These are phyloP conservation scores for Calonectria montana DNA, from an alignment of 2,329 filamentous ascomycete species.

Conservation along the genomic window DNA sequence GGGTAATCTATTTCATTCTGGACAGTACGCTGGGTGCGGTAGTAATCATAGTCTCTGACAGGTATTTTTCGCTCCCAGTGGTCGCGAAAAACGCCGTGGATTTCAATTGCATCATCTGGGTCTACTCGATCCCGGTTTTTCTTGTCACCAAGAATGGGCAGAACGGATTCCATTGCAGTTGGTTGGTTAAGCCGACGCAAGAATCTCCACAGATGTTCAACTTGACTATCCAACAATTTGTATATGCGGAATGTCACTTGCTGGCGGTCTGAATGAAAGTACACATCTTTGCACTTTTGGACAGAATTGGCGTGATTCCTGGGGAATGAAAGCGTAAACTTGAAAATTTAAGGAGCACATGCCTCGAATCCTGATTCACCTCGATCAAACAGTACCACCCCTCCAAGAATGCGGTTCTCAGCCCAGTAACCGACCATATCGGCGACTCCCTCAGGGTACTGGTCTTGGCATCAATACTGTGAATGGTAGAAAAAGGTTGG, in stretches of 20 bases:
- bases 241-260: slow-evolving; percentile 17
- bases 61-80: slow-evolving; percentile 8
- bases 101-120: not conserved
- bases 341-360: not conserved
- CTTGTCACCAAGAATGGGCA: not conserved
- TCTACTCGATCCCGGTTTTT: not conserved
- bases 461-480: not conserved
- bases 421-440: slow-evolving; percentile 25
- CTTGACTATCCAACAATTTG: slow-evolving; percentile 16
- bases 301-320: not conserved
- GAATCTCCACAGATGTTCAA: not conserved
- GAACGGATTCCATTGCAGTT: not conserved
- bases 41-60: not conserved
- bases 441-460: slow-evolving; percentile 16
- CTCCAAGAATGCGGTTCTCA: slow-evolving; percentile 21
- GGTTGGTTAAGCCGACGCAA: not conserved
- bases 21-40: not conserved
- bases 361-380: slow-evolving; percentile 19
- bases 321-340: not conserved
- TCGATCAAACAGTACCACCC: slow-evolving; percentile 21
- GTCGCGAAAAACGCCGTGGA: not conserved
- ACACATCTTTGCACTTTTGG: slow-evolving; percentile 17
- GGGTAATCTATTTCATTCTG: not conserved
- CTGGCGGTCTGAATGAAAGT: slow-evolving; percentile 16
- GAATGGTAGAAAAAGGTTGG: slow-evolving; percentile 14